A percentile compares a stretch with the other conserved stretches of the same genome.
phyloP scores from a whole-genome alignment of 441 rosid genomes.

The Corymbia citriodora region DNA sequence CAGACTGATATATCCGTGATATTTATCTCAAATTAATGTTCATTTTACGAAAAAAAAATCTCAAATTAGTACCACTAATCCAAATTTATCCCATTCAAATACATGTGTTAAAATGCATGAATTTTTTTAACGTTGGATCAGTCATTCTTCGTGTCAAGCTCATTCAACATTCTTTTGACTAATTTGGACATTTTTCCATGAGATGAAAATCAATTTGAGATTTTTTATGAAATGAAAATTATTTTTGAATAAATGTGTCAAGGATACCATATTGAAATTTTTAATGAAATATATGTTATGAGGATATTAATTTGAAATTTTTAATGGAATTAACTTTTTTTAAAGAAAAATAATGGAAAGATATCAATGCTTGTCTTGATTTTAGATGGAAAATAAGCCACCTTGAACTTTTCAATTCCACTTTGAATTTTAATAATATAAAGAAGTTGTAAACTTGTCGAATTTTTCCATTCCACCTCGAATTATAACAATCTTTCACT shows the following conservation, averaged over 20 bases:
- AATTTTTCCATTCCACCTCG: neutral
- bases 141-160: no score
- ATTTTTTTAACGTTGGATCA: no score
- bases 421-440: neutral
- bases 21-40: neutral
- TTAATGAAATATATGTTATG: rapidly evolving
- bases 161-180: no score
- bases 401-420: neutral
- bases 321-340: neutral
- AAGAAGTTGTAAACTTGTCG: neutral
- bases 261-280: neutral
- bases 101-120: neutral
- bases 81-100: neutral
- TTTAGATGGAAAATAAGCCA: neutral
- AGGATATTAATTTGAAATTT: neutral
- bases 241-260: neutral
- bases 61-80: rapidly evolving
- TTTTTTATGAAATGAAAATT: neutral
- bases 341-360: neutral
- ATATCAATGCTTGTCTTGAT: neutral
- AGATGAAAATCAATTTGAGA: no score
- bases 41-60: neutral
- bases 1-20: neutral
- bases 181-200: no score
- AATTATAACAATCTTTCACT: neutral